A percentile compares a stretch with the other conserved stretches of the same genome.
These are phyloP conservation scores for Crithidia sp. DNA, from an alignment of 208 protist genomes.

Conservation along the genomic window DNA sequence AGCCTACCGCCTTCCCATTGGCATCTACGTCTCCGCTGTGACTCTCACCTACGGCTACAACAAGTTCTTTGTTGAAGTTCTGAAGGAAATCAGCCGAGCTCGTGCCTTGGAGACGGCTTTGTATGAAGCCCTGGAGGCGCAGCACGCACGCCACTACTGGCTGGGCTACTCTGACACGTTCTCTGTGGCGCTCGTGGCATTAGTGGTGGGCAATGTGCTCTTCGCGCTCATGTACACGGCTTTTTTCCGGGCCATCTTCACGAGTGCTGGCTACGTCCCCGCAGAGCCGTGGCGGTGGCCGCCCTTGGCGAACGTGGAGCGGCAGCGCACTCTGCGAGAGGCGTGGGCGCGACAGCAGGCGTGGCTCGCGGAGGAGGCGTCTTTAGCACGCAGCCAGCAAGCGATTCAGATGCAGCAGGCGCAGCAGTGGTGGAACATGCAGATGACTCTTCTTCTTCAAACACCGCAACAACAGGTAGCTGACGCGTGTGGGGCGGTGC, in stretches of 20 bases:
- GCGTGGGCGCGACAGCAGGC: constrained; percentile 5
- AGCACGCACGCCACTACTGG: neutral
- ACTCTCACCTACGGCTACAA: constrained; percentile 23
- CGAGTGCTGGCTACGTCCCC: constrained; percentile 35
- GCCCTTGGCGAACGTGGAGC: constrained; percentile 14
- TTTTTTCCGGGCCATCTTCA: constrained; percentile 28
- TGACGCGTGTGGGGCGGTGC: neutral
- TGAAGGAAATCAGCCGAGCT: neutral
- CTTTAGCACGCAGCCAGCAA: neutral
- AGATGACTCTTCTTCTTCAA: neutral
- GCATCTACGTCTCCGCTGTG: constrained; percentile 21
- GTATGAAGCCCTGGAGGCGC: neutral
- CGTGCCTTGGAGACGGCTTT: neutral
- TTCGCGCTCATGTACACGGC: constrained; percentile 24
- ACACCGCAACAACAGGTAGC: neutral
- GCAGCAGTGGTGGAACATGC: neutral
- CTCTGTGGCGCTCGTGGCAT: neutral
- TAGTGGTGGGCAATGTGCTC: constrained; percentile 9
- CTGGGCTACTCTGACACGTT: constrained; percentile 12
- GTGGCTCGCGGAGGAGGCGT: constrained; percentile 6
- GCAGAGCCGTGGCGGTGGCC: constrained; percentile 29
- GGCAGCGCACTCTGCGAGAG: constrained; percentile 1
- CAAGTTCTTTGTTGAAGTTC: constrained; percentile 4
- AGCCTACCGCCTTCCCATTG: constrained; percentile 29
- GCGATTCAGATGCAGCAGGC: neutral